Base-by-base conservation (phyloP, 192 early-diverging fungal species). In the Endogone sp. region DNA sequence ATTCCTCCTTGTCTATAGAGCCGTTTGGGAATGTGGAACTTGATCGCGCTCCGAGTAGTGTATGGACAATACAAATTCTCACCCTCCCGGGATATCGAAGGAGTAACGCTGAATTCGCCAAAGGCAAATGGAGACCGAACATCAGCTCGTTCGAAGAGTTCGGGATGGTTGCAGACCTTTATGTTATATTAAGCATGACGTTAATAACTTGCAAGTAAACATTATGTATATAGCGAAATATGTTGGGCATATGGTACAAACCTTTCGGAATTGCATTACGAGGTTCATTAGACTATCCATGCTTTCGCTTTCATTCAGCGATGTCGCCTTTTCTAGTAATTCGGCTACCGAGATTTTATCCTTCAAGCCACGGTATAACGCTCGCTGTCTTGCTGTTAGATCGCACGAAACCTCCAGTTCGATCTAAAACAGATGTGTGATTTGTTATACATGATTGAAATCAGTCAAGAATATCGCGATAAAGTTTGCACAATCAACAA, bases 241-340 rank as follows among this genome's bases (percentile, higher is more conserved):
- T n/a, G n/a, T n/a, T n/a, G n/a, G n/a, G n/a, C n/a, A n/a, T n/a
- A n/a, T 2, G 24, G 6, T 2, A 44, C 26, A 57, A 67, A 75
- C 74, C 73, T 94, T 94, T 71, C 93, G 89, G 84, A 94, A 91
- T 75, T 94, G 93, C 93, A 94, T 94, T n/a, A 96, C 92, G 66
- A 96, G 69, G 68, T 96, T 96, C 92, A 94, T 94, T 73, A 96
- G 81, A 69, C 86, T 93, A 70, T 92, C 91, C 58, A 88, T 85
- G 56, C 82, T 85, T n/a, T 91, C 91, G 27, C 81, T 83, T 63
- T 91, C 88, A 62, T 77, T 79, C 25, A 86, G 79, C 20, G 82
- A 88, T 2, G 88, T 83, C 24, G 86, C 82, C 44, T 86, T 86
- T 72, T 90, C 88, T 65, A 94, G 68, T 6, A 92, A 75, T 63